Conservation (phyloP, 2,329 filamentous ascomycete species). For the Aspergillus proliferans region DNA sequence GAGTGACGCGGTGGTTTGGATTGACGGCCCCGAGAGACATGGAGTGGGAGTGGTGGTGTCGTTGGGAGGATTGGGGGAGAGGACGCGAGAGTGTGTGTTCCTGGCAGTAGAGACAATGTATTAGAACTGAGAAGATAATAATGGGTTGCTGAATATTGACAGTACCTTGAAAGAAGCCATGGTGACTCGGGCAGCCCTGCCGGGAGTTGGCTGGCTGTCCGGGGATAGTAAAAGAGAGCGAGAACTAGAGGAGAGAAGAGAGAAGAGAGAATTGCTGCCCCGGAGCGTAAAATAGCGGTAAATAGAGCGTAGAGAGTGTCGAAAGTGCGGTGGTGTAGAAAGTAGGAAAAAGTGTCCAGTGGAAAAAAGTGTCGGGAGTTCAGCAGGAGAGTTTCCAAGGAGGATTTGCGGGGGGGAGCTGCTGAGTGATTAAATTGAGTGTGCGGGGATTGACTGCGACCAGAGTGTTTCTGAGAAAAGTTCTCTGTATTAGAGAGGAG, state of each 20-base stretch:
- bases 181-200: constrained; percentile 16
- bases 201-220: not conserved
- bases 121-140: not conserved
- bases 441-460: constrained; percentile 1
- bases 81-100: constrained; percentile 56
- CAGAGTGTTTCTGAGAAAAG: too few species aligned
- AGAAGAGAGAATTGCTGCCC: not conserved
- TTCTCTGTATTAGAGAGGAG: not conserved
- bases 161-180: constrained; percentile 39
- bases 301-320: not conserved
- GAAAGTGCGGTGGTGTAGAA: not conserved
- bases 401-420: not conserved
- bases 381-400: not conserved
- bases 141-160: not conserved
- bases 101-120: constrained; percentile 13
- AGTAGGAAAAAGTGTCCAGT: not conserved
- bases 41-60: constrained; percentile 77
- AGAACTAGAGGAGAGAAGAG: not conserved
- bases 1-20: constrained; percentile 76
- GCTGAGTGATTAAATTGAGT: constrained; percentile 6
- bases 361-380: not conserved
- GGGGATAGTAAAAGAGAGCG: not conserved
- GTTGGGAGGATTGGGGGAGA: constrained; percentile 65
- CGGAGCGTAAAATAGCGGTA: too few species aligned
- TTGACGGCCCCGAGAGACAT: constrained; percentile 71